Conservation (phyloP, 163 green algal genomes). For the Scenedesmus sp. region DNA sequence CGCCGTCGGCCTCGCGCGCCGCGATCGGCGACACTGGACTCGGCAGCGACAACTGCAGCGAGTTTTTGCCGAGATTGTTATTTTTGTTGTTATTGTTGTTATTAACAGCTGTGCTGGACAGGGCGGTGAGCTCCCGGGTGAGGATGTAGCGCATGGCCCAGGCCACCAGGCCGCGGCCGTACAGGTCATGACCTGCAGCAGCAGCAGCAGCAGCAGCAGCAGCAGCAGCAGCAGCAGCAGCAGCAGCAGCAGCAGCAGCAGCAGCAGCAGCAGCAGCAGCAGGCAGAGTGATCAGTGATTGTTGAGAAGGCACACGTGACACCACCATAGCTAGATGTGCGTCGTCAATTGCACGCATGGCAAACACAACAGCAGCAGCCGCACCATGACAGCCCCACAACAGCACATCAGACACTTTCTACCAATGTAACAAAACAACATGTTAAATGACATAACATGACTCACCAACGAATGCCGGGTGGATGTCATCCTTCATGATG, state of each 20-base stretch:
- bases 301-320: too few relatives aligned
- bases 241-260: background rate
- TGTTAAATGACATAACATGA: background rate
- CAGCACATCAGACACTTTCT: too few relatives aligned
- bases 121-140: background rate
- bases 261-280: background rate
- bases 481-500: background rate
- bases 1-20: background rate
- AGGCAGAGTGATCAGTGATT: too few relatives aligned
- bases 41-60: background rate
- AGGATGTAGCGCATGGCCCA: background rate
- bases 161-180: background rate
- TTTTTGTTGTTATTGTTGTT: background rate
- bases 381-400: too few relatives aligned
- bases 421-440: background rate
- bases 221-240: background rate
- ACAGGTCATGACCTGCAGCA: background rate
- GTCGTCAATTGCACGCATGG: too few relatives aligned
- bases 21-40: background rate
- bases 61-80: background rate
- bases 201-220: background rate
- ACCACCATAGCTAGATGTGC: too few relatives aligned
- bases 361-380: too few relatives aligned
- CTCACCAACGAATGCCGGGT: background rate
- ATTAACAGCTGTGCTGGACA: background rate